Base-by-base conservation (phyloP, 805 yeast genomes). In the Candida stauntonica region DNA sequence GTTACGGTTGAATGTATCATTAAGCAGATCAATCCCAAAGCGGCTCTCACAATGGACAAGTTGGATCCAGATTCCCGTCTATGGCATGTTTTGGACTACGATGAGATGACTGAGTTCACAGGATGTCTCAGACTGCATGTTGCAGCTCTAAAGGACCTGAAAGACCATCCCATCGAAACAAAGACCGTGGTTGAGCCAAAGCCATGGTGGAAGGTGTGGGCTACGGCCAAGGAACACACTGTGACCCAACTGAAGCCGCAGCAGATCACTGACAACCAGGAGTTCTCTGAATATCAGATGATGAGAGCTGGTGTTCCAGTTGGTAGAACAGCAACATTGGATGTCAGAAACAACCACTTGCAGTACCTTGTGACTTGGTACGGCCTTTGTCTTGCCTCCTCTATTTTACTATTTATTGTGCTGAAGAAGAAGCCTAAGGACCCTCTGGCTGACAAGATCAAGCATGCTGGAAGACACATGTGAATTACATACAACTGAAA, bases 281-380 rank as follows among this genome's bases (percentile, higher is more conserved):
- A 74, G 44, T 74, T 72, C 46, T 65, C 65, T 30, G 73, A 69
- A 35, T 67, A 65, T 41, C 86, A 86, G 60, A 79, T 84, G 53
- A 64, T 78, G 39, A 74, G 71, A 41, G 81, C 86, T 5, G 99
- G 99, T 38, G 91, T 91, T 6, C 99, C 99, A 9, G 59, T 93
- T 9, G 99, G 96, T 1, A 79, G 82, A 38, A 63, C 69, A 7
- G 89, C 96, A n/a, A 77, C 77, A 50, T 76, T 91, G 24, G 89
- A 81, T 48, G 73, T 86, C 56, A 79, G 83, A 44, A 93, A 93
- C 60, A 87, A 88, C 56, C 99, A 93, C 57, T 63, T 89, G 60
- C 96, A 91, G 60, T 93, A 93, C 59, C 65, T 93, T 54, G 77
- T 87, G 16, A 93, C 99, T 0, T 93, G 99, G 99, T 91, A 86